Evolutionary conservation across 352 stramenopile genomes (phyloP).

Genomic region (Globisporangium lucens): DNA sequence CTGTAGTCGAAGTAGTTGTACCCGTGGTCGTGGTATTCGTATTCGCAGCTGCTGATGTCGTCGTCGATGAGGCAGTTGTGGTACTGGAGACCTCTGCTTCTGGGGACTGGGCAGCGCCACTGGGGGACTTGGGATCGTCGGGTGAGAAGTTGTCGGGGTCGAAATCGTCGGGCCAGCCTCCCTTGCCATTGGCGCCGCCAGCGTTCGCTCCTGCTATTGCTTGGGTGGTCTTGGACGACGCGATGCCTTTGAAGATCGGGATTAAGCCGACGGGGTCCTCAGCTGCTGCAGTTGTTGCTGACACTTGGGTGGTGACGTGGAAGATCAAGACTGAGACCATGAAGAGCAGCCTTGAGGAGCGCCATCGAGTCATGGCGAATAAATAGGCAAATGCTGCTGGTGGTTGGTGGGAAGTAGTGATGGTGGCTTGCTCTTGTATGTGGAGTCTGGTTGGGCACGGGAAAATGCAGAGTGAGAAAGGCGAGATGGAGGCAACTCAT

Average conservation of each 20-base stretch:
- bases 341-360: neutral
- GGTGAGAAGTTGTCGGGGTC: constrained; percentile 7
- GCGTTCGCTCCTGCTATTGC: neutral
- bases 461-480: constrained; percentile 16
- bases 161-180: neutral
- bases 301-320: neutral
- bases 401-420: neutral
- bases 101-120: neutral
- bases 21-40: neutral
- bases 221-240: neutral
- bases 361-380: constrained; percentile 7
- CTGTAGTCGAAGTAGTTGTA: neutral
- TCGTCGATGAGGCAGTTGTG: neutral
- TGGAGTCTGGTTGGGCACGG: neutral
- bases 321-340: neutral
- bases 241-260: neutral
- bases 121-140: neutral
- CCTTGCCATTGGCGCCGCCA: neutral
- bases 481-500: neutral
- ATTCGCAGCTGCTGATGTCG: neutral
- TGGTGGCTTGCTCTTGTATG: neutral
- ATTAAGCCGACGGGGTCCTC: neutral
- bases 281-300: neutral
- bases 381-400: neutral
- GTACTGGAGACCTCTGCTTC: neutral